Evolutionary conservation across 495 filamentous ascomycete genomes (phyloP).

Genomic region (Tuber melanosporum): DNA sequence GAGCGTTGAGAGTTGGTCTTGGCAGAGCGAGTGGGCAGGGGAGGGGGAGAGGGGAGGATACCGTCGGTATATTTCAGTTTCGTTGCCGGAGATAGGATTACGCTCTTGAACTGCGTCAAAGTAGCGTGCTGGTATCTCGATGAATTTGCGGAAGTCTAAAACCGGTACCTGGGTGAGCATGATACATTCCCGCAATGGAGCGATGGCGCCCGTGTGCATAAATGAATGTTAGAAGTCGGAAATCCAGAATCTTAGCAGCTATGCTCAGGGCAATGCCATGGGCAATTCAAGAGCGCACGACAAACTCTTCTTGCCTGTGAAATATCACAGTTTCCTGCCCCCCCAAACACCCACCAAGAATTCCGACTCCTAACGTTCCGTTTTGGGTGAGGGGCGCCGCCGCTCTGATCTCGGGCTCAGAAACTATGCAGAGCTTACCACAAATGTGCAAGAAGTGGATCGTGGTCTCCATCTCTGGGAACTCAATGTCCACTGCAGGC

Average conservation of each 20-base stretch:
- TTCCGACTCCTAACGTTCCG: background rate
- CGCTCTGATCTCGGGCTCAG: background rate
- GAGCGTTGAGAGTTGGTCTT: background rate
- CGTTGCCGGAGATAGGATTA: background rate
- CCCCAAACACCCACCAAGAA: background rate
- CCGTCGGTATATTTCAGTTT: background rate
- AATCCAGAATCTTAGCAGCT: background rate
- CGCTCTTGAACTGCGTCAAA: slow-evolving; percentile 4
- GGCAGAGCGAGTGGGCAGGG: background rate
- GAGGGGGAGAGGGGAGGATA: background rate
- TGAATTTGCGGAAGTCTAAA: background rate
- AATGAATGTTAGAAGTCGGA: slow-evolving; percentile 1
- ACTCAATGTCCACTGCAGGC: background rate
- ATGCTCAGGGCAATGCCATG: background rate
- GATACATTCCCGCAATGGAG: background rate
- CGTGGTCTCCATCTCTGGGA: background rate
- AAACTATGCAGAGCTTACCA: background rate
- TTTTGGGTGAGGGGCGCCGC: background rate
- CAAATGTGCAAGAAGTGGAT: background rate
- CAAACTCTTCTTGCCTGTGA: background rate
- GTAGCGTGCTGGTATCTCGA: background rate
- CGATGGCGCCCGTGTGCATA: background rate
- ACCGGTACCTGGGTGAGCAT: background rate
- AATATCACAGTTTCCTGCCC: background rate
- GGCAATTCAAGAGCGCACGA: background rate